phyloP scores from a whole-genome alignment of 192 early-diverging fungal genomes.

The Geranomyces variabilis region DNA sequence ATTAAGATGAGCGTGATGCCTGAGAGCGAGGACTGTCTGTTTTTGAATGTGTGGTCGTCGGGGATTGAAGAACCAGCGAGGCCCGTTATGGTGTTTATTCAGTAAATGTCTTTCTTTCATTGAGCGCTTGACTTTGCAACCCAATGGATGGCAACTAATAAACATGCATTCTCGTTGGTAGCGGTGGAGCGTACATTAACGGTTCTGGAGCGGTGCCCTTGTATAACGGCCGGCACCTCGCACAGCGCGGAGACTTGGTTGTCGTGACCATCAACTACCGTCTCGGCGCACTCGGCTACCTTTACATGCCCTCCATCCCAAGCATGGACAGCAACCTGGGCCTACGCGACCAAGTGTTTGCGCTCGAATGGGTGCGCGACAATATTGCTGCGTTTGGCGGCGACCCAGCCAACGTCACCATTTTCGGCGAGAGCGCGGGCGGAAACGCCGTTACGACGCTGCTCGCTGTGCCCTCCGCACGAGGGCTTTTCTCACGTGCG shows the following conservation, averaged over 20 bases:
- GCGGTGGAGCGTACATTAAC: conserved; percentile 36
- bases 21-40: conserved; percentile 42
- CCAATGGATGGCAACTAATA: no score
- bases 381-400: conserved; percentile 64
- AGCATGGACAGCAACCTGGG: conserved; percentile 47
- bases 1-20: neutral
- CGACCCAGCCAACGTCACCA: conserved; percentile 51
- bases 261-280: conserved; percentile 49
- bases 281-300: conserved; percentile 25
- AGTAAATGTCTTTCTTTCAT: no score
- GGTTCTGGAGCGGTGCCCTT: conserved; percentile 10
- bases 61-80: neutral
- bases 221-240: conserved; percentile 4
- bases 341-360: conserved; percentile 57
- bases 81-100: conserved; percentile 39
- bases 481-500: conserved; percentile 9
- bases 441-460: conserved; percentile 36
- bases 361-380: conserved; percentile 60
- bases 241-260: conserved; percentile 10
- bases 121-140: no score
- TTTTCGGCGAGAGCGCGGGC: conserved; percentile 60
- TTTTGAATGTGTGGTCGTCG: conserved; percentile 32
- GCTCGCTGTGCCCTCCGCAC: neutral
- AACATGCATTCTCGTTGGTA: no score
- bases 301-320: conserved; percentile 21